These are phyloP conservation scores for Yamadazyma sp. DNA, from an alignment of 805 yeast genomes.

Conservation along the genomic window DNA sequence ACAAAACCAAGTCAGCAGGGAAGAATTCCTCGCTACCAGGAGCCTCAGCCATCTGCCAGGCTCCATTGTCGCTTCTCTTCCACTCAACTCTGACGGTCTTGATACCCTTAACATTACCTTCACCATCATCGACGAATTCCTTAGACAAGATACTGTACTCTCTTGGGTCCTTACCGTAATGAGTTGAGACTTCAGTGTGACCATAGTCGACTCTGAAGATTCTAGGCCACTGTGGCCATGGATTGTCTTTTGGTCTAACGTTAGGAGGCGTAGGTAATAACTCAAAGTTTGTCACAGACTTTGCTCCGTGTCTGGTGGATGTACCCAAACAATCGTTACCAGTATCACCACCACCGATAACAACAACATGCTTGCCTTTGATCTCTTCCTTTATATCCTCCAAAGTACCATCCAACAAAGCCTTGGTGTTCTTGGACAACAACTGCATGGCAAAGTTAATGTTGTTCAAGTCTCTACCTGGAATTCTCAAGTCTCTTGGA, in stretches of 20 bases:
- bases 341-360: slow-evolving; percentile 99
- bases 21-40: slow-evolving; percentile 93
- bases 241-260: slow-evolving; percentile 87
- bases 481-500: slow-evolving; percentile 91
- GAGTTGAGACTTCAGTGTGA: slow-evolving; percentile 90
- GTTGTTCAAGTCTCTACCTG: slow-evolving; percentile 88
- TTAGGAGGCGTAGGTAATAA: slow-evolving; percentile 89
- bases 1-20: slow-evolving; percentile 90
- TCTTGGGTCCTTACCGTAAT: slow-evolving; percentile 96
- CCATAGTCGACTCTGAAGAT: slow-evolving; percentile 97
- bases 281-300: slow-evolving; percentile 91
- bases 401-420: slow-evolving; percentile 77
- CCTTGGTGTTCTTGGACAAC: slow-evolving; percentile 81
- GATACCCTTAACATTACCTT: slow-evolving; percentile 92
- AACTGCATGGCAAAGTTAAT: slow-evolving; percentile 94
- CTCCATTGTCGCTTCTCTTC: slow-evolving; percentile 93
- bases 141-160: slow-evolving; percentile 93
- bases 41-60: slow-evolving; percentile 98
- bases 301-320: slow-evolving; percentile 94
- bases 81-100: slow-evolving; percentile 97
- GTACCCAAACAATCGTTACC: slow-evolving; percentile 99
- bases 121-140: slow-evolving; percentile 93
- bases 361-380: slow-evolving; percentile 87
- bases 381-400: slow-evolving; percentile 70
- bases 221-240: slow-evolving; percentile 99